phyloP scores from a whole-genome alignment of 257 asterid species.

The Ilex aquifolium region DNA sequence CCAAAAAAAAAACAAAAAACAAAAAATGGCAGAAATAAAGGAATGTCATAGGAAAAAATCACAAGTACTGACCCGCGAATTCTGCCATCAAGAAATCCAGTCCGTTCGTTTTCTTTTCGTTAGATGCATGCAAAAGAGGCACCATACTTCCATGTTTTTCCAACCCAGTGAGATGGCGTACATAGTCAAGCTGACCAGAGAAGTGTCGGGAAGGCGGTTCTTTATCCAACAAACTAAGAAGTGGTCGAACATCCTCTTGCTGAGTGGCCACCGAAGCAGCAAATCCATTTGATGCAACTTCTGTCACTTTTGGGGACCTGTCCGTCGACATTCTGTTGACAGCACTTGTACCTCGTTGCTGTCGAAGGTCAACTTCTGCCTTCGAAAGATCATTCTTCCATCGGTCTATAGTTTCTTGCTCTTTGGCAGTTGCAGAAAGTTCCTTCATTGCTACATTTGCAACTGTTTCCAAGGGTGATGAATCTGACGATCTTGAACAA shows the following conservation, averaged over 20 bases:
- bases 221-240: constrained; percentile 84
- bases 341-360: constrained; percentile 50
- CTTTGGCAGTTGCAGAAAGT: constrained; percentile 21
- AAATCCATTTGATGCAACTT: constrained; percentile 55
- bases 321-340: constrained; percentile 57
- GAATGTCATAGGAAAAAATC: not conserved
- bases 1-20: no score
- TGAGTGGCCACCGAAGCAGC: constrained; percentile 43
- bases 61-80: constrained; percentile 64
- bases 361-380: constrained; percentile 59
- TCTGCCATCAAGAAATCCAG: constrained; percentile 94
- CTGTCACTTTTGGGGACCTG: constrained; percentile 53
- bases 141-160: constrained; percentile 71
- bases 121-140: constrained; percentile 49
- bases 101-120: constrained; percentile 68
- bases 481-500: constrained; percentile 28
- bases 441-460: constrained; percentile 24
- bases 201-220: constrained; percentile 96
- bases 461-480: constrained; percentile 31
- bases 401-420: constrained; percentile 28
- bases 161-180: constrained; percentile 79
- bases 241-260: constrained; percentile 86
- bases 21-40: no score
- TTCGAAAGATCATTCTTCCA: constrained; percentile 57
- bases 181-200: constrained; percentile 97